A percentile compares a stretch with the other conserved stretches of the same genome.
These are phyloP conservation scores for Allomyces macrogynus DNA, from an alignment of 192 early-diverging fungal genomes.

Conservation along the genomic window DNA sequence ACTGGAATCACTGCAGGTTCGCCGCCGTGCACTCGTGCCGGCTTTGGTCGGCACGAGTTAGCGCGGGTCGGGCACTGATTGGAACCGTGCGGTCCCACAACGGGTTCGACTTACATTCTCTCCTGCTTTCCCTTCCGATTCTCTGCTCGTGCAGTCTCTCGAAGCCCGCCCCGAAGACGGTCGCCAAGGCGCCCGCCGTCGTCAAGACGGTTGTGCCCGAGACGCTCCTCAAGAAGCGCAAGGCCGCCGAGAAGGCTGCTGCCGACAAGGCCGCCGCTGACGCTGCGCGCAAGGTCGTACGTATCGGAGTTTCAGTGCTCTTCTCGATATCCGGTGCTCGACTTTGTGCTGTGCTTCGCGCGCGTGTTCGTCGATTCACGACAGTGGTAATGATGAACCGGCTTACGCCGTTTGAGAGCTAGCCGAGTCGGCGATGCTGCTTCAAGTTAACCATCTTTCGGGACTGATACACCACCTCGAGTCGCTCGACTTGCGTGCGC, in stretches of 20 bases:
- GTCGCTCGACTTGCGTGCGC: neutral
- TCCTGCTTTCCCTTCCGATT: too few species aligned
- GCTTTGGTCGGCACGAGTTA: too few species aligned
- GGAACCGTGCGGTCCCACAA: too few species aligned
- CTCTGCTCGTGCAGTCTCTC: too few species aligned
- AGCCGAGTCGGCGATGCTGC: constrained; percentile 21
- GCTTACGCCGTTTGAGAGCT: constrained; percentile 6
- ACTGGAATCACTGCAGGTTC: too few species aligned
- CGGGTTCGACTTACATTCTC: too few species aligned
- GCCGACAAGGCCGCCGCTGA: constrained; percentile 32
- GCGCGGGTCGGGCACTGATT: too few species aligned
- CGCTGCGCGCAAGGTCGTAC: constrained; percentile 30
- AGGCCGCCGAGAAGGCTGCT: constrained; percentile 49
- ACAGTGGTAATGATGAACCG: neutral
- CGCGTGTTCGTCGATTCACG: neutral
- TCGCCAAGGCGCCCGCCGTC: constrained; percentile 18
- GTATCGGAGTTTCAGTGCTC: neutral
- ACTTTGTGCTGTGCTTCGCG: neutral
- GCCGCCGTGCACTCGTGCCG: too few species aligned
- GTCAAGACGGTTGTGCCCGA: constrained; percentile 63
- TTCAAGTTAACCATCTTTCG: constrained; percentile 43
- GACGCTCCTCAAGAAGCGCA: constrained; percentile 72
- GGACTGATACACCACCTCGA: constrained; percentile 22
- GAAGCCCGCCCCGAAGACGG: too few species aligned
- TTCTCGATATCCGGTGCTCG: too few species aligned